A percentile compares a stretch with the other conserved stretches of the same genome.
Evolutionary conservation across 352 stramenopile genomes (phyloP).

Genomic region (Elongisporangium anandrum): DNA sequence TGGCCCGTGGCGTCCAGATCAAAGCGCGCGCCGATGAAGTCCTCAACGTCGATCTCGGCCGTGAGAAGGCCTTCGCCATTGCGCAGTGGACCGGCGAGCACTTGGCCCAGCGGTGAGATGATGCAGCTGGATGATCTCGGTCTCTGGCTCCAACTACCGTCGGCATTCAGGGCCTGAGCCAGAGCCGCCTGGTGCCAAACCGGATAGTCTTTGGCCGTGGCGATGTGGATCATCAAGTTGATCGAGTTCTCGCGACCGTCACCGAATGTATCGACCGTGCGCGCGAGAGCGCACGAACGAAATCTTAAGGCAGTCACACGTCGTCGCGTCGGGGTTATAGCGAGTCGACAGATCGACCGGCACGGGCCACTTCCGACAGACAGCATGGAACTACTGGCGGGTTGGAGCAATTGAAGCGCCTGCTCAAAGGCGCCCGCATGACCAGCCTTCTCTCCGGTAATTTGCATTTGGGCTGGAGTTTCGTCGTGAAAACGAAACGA

Average conservation of each 20-base stretch:
- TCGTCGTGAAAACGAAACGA: not conserved
- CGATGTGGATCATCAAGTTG: constrained; percentile 19
- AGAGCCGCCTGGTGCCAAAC: constrained; percentile 10
- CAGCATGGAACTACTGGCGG: not conserved
- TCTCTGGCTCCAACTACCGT: constrained; percentile 5
- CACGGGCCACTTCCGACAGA: too few relatives aligned
- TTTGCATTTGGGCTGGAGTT: not conserved
- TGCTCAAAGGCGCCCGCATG: not conserved
- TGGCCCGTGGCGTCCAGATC: constrained; percentile 16
- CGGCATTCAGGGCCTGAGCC: not conserved
- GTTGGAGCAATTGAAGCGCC: not conserved
- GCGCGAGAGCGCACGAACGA: too few relatives aligned
- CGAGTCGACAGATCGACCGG: too few relatives aligned
- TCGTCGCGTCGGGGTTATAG: too few relatives aligned
- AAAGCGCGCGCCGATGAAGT: constrained; percentile 14
- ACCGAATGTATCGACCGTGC: too few relatives aligned
- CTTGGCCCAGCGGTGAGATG: constrained; percentile 17
- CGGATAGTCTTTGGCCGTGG: constrained; percentile 14
- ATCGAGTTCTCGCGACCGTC: constrained; percentile 19
- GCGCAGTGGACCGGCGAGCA: constrained; percentile 18
- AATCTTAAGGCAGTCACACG: too few relatives aligned
- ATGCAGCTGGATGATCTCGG: constrained; percentile 24
- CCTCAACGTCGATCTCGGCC: constrained; percentile 18
- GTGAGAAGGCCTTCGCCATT: constrained; percentile 12
- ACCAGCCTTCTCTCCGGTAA: not conserved